A percentile compares a stretch with the other conserved stretches of the same genome.
These are phyloP conservation scores for Endoconidiophora polonica DNA, from an alignment of 2,329 filamentous ascomycete species.

Conservation along the genomic window DNA sequence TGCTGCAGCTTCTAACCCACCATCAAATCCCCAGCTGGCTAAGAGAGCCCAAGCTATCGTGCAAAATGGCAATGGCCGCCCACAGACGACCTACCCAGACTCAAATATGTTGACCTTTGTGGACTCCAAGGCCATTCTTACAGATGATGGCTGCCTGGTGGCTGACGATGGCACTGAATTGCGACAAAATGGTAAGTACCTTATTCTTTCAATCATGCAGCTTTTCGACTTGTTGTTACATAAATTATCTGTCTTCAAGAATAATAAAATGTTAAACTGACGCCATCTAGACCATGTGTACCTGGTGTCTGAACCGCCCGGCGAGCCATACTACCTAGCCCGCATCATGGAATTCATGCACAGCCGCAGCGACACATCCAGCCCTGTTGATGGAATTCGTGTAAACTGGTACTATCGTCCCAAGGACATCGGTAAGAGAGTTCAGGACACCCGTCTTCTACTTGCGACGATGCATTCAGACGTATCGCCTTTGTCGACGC, in stretches of 20 bases:
- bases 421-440: constrained; percentile 85
- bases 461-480: constrained; percentile 99
- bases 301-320: constrained; percentile 89
- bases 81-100: constrained; percentile 27
- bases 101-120: constrained; percentile 86
- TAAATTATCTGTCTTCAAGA: not conserved
- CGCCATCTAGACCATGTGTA: constrained; percentile 55
- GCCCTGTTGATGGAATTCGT: constrained; percentile 68
- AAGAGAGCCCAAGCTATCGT: constrained; percentile 6
- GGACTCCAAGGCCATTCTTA: constrained; percentile 48
- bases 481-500: constrained; percentile 75
- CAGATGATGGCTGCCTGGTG: constrained; percentile 54
- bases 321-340: constrained; percentile 92
- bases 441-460: constrained; percentile 75
- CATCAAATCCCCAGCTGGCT: constrained; percentile 7
- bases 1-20: constrained; percentile 15
- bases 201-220: not conserved
- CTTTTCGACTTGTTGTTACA: not conserved
- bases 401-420: constrained; percentile 98
- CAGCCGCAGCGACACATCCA: constrained; percentile 52
- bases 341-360: constrained; percentile 98
- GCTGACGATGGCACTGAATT: constrained; percentile 83
- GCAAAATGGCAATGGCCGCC: constrained; percentile 5
- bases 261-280: constrained; percentile 1
- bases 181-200: constrained; percentile 61